A percentile compares a stretch with the other conserved stretches of the same genome.
Conservation (phyloP, 2,329 filamentous ascomycete genomes). For the Fusarium globosum region DNA sequence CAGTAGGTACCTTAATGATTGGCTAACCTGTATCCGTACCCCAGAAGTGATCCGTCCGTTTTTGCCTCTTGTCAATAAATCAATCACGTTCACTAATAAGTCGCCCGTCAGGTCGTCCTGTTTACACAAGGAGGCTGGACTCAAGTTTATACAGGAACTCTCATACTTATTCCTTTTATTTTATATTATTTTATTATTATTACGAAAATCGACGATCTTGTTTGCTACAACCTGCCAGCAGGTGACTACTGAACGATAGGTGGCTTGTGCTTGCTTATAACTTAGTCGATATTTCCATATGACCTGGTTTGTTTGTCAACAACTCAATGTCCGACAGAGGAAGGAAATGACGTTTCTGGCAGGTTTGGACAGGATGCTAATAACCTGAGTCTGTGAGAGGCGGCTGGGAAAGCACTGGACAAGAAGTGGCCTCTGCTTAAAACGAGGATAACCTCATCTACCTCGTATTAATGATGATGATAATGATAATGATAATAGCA, state of each 20-base stretch:
- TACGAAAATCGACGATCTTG: constrained; percentile 4
- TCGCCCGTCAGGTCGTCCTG: neutral
- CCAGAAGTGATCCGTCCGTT: constrained; percentile 5
- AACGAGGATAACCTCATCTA: neutral
- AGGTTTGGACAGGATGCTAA: neutral
- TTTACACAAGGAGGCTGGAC: neutral
- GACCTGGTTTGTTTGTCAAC: constrained; percentile 6
- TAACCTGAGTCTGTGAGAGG: neutral
- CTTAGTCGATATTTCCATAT: neutral
- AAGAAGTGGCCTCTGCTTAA: neutral
- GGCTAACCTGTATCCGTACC: constrained; percentile 10
- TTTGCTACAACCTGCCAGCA: constrained; percentile 13
- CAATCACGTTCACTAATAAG: neutral
- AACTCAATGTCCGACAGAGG: neutral
- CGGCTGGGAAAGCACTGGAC: constrained; percentile 17
- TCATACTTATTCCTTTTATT: neutral
- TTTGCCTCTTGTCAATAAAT: neutral
- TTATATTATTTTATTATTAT: neutral
- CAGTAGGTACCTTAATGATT: neutral
- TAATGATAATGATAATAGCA: neutral
- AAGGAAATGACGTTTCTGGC: constrained; percentile 17
- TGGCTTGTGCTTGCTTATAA: neutral
- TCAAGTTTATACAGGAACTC: constrained; percentile 4
- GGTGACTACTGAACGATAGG: constrained; percentile 3
- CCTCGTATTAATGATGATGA: neutral